A percentile compares a stretch with the other conserved stretches of the same genome.
Evolutionary conservation across 2,329 filamentous ascomycete species (phyloP).

Genomic region (Venturia oleaginea): DNA sequence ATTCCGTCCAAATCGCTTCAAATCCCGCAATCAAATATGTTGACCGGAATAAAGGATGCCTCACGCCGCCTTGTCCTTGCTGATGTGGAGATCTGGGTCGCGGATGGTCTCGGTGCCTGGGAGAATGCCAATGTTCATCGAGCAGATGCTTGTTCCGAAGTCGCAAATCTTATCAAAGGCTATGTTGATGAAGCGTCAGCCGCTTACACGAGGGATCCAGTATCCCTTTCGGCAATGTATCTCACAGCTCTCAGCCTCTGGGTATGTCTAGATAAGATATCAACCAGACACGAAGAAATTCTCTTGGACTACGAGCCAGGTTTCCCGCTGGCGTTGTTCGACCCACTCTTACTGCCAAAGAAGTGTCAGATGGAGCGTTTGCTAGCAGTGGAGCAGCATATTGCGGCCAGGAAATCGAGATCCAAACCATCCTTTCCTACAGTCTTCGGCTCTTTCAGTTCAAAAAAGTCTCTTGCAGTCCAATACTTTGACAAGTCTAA

Average conservation of each 20-base stretch:
- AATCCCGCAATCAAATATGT: background rate
- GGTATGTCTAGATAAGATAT: constrained; percentile 46
- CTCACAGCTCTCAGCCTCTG: constrained; percentile 50
- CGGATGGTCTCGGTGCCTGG: background rate
- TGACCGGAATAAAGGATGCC: background rate
- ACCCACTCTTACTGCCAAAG: constrained; percentile 45
- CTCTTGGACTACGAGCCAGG: constrained; percentile 43
- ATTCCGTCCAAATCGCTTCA: too few species aligned
- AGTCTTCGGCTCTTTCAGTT: background rate
- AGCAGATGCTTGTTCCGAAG: background rate
- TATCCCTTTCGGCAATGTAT: constrained; percentile 33
- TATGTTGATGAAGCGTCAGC: background rate
- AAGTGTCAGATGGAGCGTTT: constrained; percentile 43
- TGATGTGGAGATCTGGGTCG: background rate
- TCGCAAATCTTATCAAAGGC: background rate
- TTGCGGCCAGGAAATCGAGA: constrained; percentile 29
- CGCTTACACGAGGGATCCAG: background rate
- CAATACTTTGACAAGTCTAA: background rate
- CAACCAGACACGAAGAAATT: constrained; percentile 36
- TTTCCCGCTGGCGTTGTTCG: constrained; percentile 42
- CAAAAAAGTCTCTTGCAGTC: background rate
- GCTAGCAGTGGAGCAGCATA: constrained; percentile 40
- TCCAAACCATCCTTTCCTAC: background rate
- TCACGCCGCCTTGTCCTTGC: background rate
- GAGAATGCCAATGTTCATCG: background rate